Evolutionary conservation across 441 rosid species (phyloP), one percentile per base, ranked within the genome.

Genomic region (Brassica balearica): DNA sequence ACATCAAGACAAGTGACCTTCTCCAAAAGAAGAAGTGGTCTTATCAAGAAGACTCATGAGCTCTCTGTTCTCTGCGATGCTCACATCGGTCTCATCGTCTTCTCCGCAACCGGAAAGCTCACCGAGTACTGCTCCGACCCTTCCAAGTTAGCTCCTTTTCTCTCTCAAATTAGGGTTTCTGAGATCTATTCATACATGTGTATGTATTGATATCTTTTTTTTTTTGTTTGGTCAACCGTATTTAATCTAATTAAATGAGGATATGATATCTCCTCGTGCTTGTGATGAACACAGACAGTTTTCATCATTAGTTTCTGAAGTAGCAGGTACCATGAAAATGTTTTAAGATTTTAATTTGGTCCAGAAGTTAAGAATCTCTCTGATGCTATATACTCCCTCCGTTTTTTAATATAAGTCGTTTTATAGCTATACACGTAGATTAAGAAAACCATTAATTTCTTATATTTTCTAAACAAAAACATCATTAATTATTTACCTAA

Each of bases 21-120:
- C 69, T 80, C 77, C 56, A 80, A 80, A 73, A 80, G 83, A 60
- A 71, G 83, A 80, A 80, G 22, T 69, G 82, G 82, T 69, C 79
- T 80, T 69, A 70, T 80, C 9, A 80, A 80, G 80, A 80, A 80
- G 69, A 75, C 82, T 65, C 69, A 60, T 14, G 82, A 79, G 41
- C 82, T 79, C 38, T 64, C 82, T 69, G 79, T 80, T 71, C 80
- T 80, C 9, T 80, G 83, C 2, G 83, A 80, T 4, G 83, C 83
- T 80, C 77, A 80, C 66, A 75, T 80, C 51, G 83, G 80, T 65
- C 83, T 80, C 73, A 80, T 80, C 48, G 73, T 80, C 61, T 80
- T 80, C 59, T 80, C 83, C 1, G 80, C 80, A 46, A 80, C 83
- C 2, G 83, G 83, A 70, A 80, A 80, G 65, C 80, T 75, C 76